Percentiles rank a stretch among this genome's conserved stretches.
phyloP scores from a whole-genome alignment of 2,329 filamentous ascomycete species.

The Colletotrichum godetiae region DNA sequence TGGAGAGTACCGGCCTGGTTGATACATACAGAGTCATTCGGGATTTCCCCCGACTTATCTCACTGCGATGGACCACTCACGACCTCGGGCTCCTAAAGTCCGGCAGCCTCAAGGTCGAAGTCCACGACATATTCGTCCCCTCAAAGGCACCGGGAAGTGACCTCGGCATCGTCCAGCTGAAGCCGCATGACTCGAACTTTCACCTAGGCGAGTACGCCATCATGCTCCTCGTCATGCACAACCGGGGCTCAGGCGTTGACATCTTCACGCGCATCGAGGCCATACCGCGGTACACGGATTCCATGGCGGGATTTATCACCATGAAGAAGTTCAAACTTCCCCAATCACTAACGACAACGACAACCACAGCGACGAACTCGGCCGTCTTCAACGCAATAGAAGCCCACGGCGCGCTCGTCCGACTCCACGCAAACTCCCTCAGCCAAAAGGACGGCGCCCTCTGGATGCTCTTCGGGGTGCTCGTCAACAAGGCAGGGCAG shows the following conservation, averaged over 20 bases:
- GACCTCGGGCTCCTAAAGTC: not conserved
- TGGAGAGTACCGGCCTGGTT: not conserved
- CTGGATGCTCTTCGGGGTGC: not conserved
- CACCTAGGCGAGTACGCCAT: slow-evolving; percentile 18
- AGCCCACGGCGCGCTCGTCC: not conserved
- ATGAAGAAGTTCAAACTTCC: slow-evolving; percentile 7
- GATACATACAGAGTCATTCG: slow-evolving; percentile 19
- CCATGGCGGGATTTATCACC: slow-evolving; percentile 10
- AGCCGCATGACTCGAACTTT: not conserved
- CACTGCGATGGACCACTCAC: not conserved
- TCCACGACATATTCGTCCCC: slow-evolving; percentile 21
- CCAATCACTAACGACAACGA: not conserved
- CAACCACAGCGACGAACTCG: not conserved
- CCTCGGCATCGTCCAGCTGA: not conserved
- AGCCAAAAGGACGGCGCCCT: not conserved
- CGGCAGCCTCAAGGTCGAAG: not conserved
- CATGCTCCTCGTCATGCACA: slow-evolving; percentile 13
- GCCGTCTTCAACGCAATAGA: not conserved
- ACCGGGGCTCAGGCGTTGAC: not conserved
- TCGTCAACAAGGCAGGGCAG: not conserved
- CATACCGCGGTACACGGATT: slow-evolving; percentile 15
- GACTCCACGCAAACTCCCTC: not conserved
- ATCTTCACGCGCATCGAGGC: slow-evolving; percentile 5
- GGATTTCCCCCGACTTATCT: slow-evolving; percentile 16
- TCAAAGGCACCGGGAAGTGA: not conserved